Percentiles rank a stretch among this genome's conserved stretches.
These are phyloP conservation scores for Nicotiana obtusifolia DNA, from an alignment of 257 asterid species.

Conservation along the genomic window DNA sequence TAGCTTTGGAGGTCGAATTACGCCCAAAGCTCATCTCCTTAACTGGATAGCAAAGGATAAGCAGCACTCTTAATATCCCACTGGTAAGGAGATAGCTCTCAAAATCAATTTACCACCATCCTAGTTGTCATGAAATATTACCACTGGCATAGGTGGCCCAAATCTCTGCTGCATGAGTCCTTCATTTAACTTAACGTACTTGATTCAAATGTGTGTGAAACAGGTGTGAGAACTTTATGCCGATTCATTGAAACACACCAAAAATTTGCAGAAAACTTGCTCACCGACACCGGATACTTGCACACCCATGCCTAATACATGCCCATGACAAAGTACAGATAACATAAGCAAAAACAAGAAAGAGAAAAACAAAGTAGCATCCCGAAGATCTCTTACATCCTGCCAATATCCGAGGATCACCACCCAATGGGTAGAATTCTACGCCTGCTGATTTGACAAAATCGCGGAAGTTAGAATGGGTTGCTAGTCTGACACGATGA, in stretches of 20 bases:
- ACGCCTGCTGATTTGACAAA: slow-evolving; percentile 89
- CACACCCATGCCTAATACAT: not conserved
- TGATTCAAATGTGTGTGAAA: not conserved
- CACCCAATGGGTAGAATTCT: slow-evolving; percentile 89
- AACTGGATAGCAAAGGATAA: not conserved
- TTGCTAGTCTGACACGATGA: slow-evolving; percentile 87
- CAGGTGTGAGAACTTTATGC: not conserved
- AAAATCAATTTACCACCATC: not conserved
- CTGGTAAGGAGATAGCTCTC: not conserved
- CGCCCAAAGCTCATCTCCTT: not conserved
- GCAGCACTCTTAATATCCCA: not conserved
- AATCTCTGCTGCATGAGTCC: not conserved
- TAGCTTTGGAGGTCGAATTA: not conserved
- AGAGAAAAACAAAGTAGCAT: slow-evolving; percentile 15
- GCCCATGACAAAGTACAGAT: not conserved
- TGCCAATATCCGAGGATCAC: slow-evolving; percentile 95
- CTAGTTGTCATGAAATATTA: not conserved
- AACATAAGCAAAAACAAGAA: not conserved
- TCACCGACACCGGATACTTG: not conserved
- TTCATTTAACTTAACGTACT: not conserved
- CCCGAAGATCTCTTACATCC: slow-evolving; percentile 88
- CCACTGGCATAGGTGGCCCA: not conserved
- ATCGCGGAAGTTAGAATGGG: slow-evolving; percentile 77
- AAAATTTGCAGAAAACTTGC: not conserved
- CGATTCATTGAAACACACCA: not conserved